Evolutionary conservation across 169 alveolate genomes (phyloP), one percentile per base, ranked within the genome.

Genomic region (Plasmodium fragile): DNA sequence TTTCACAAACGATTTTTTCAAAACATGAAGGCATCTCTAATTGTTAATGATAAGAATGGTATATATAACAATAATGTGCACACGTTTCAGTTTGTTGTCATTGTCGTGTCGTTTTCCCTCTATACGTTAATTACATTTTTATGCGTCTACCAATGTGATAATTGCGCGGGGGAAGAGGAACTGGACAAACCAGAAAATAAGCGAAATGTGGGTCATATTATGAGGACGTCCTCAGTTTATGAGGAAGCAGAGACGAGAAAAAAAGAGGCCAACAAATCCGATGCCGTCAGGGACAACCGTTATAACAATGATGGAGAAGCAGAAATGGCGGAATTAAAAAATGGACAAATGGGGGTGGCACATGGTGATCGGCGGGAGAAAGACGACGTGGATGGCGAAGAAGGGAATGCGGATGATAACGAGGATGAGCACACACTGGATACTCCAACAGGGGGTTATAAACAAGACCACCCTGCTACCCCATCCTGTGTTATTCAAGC

Each of bases 61-160:
- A 36, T 87, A 53, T 87, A 87, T 45, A 87, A 87, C 81, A 28
- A 18, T n/a, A 87, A 87, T 59, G 80, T 87, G 8, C 93, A 87
- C 53, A 77, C 53, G 71, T 75, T 59, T 87, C 93, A 87, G 53
- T 87, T 34, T 77, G 65, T 59, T 16, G 32, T 87, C 39, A 87
- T 78, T 77, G 70, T 22, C 5, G 18, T 87, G n/a, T 65, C 49
- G 22, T 78, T 87, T 87, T 77, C 55, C 7, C n/a, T 87, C 80
- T 87, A 87, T 28, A 79, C 80, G 1, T 53, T 87, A 59, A 78
- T 87, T 52, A 87, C 80, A 34, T 79, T 77, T 78, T 77, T 87
- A 41, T 87, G 72, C 80, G 75, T 87, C n/a, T 87, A 77, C 59
- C 82, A 75, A 45, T 73, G 18, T 11, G 22, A 75, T 4, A 71